Percentiles rank a stretch among this genome's conserved stretches.
Evolutionary conservation across 148 eudicot species (phyloP).

Genomic region (Silene uniflora): DNA sequence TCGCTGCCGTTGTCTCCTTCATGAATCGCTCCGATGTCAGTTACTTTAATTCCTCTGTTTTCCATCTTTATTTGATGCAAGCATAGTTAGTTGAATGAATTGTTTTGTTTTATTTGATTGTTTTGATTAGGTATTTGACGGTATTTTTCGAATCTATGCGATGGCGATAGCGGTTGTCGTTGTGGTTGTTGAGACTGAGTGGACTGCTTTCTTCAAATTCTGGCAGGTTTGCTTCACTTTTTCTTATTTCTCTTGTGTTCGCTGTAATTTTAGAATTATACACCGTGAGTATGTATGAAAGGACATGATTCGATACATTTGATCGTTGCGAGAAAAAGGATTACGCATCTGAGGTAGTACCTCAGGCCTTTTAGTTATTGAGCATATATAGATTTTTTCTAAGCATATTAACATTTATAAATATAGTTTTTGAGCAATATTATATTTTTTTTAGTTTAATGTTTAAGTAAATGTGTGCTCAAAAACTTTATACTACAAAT

Average conservation of each 20-base stretch:
- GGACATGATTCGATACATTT: no score
- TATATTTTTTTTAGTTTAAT: no score
- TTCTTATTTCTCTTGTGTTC: background rate
- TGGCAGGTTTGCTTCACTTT: conserved; percentile 60
- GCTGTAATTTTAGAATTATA: no score
- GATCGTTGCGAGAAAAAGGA: no score
- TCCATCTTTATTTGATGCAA: background rate
- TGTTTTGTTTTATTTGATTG: background rate
- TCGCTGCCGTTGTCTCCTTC: conserved; percentile 75
- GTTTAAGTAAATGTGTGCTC: no score
- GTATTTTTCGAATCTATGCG: conserved; percentile 75
- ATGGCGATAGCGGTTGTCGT: conserved; percentile 58
- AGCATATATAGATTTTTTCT: no score
- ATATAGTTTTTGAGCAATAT: no score
- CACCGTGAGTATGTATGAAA: no score
- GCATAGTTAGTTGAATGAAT: background rate
- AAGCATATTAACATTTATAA: no score
- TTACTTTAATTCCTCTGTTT: background rate
- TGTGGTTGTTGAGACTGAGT: conserved; percentile 82
- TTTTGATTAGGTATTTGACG: conserved; percentile 65
- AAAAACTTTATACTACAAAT: no score
- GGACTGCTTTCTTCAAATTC: conserved; percentile 59
- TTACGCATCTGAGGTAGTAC: no score
- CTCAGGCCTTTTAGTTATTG: no score
- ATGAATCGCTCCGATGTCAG: conserved; percentile 57